Conservation (phyloP, 2,329 filamentous ascomycete species). For the Colletotrichum zoysiae region DNA sequence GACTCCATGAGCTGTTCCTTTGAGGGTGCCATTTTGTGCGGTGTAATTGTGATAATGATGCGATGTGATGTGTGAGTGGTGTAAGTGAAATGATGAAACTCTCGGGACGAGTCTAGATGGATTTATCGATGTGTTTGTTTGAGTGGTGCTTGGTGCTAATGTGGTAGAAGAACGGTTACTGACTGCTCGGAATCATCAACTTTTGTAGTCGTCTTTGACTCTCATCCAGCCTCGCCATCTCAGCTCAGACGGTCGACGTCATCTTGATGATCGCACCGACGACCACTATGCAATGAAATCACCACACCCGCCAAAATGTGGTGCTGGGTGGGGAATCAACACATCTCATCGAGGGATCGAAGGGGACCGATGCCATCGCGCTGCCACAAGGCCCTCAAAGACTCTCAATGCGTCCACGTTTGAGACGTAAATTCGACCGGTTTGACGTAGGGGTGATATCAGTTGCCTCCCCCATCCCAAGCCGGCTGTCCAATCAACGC, state of each 20-base stretch:
- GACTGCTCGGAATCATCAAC: constrained; percentile 11
- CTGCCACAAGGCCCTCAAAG: constrained; percentile 18
- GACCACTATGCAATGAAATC: constrained; percentile 36
- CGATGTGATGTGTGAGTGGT: neutral
- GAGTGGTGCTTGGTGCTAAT: neutral
- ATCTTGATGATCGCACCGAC: constrained; percentile 36
- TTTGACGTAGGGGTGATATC: constrained; percentile 41
- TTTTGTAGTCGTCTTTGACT: constrained; percentile 32
- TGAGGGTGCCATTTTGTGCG: constrained; percentile 46
- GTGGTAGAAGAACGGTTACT: neutral
- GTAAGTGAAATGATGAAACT: neutral
- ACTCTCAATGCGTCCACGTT: constrained; percentile 14
- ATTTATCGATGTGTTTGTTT: neutral
- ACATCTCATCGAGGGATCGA: constrained; percentile 39
- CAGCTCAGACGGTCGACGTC: constrained; percentile 33
- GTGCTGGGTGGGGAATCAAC: constrained; percentile 31
- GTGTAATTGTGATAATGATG: neutral
- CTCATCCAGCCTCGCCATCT: constrained; percentile 26
- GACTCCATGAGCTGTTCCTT: constrained; percentile 57
- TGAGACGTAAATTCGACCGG: constrained; percentile 12
- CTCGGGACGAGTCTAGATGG: neutral
- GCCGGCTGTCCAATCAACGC: constrained; percentile 12
- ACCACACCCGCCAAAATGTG: constrained; percentile 41
- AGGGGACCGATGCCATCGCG: constrained; percentile 17
- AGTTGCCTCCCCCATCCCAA: neutral